Evolutionary conservation across 108 stramenopile species (phyloP).

Genomic region (Cylindrotheca fusiformis): DNA sequence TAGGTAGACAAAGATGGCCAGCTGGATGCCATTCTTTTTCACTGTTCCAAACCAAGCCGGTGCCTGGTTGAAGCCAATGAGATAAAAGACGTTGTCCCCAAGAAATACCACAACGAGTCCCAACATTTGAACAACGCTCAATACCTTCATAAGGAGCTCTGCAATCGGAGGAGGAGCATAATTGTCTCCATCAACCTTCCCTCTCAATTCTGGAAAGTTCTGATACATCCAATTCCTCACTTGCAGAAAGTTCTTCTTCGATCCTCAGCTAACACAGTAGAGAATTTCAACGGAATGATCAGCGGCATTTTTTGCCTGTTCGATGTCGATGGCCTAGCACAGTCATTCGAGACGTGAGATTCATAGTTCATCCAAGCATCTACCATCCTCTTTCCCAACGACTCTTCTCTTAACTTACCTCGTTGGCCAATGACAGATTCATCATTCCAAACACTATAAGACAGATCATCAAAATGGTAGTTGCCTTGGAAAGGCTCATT

Average conservation of each 20-base stretch:
- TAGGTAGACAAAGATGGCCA: conserved; percentile 50
- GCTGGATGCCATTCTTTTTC: conserved; percentile 50
- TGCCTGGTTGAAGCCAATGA: conserved; percentile 31
- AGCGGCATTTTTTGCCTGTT: neutral
- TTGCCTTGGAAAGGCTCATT: conserved; percentile 11
- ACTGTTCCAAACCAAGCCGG: conserved; percentile 38
- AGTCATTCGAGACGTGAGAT: too few species aligned
- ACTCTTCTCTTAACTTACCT: conserved; percentile 3
- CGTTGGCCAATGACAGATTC: neutral
- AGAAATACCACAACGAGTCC: conserved; percentile 44
- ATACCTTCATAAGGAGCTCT: conserved; percentile 31
- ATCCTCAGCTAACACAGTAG: conserved; percentile 74
- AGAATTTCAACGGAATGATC: conserved; percentile 40
- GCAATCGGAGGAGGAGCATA: conserved; percentile 62
- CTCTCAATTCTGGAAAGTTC: conserved; percentile 59
- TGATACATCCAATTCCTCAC: conserved; percentile 64
- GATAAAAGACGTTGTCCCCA: conserved; percentile 44
- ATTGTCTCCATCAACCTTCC: conserved; percentile 56
- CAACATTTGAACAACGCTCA: conserved; percentile 42
- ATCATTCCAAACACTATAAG: conserved; percentile 9
- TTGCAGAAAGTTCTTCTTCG: conserved; percentile 79
- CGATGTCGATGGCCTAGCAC: neutral
- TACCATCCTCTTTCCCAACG: too few species aligned
- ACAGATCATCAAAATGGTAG: conserved; percentile 11
- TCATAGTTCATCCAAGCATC: too few species aligned